Base-by-base conservation (phyloP, 2,329 filamentous ascomycete genomes). In the Chaetomium sp. region DNA sequence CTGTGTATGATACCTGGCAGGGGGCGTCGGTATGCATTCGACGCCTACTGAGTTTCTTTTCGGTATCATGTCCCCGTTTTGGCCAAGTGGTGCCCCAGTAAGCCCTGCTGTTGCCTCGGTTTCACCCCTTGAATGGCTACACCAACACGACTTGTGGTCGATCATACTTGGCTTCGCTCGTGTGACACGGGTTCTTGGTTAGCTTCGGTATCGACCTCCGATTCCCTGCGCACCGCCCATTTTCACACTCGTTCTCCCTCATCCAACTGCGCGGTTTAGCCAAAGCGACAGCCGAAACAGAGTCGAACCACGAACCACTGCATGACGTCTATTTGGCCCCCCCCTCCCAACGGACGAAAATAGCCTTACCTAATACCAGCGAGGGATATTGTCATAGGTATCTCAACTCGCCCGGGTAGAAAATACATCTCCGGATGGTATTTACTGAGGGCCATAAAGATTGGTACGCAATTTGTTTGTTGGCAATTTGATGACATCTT, bases 1-100 rank as follows among this genome's bases (percentile, higher is more conserved):
- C 57, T 65, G 68, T 72, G 72, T 72, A 72, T 70, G 58, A 73
- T 73, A 72, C 68, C 68, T 64, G 53, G 64, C 51, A 56, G 62
- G 55, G 53, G 61, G 51, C 49, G 42, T 62, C 63, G 49, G 42
- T 63, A 61, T 60, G 9, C 62, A 59, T 55, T 62, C 53, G 54
- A 38, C 33, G 62, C 35, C 49, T 19, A 31, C 29, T 29, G 54
- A 10, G 33, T 42, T 64, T 55, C 53, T 61, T 55, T 19, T 50
- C 35, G 42, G 49, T 63, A 54, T 64, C 29, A 62, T 23, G 38
- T 62, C 25, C 61, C 49, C 65, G n/a, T 54, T 62, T 60, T 7
- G 25, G 49, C 49, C 27, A 51, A 54, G 57, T 63, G 56, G 60
- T 60, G 57, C 51, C 9, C 23, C 57, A 3, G 8, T 10, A 8